A percentile compares a stretch with the other conserved stretches of the same genome.
Conservation (phyloP, 2,329 filamentous ascomycete species). For the Cytospora schulzeri region DNA sequence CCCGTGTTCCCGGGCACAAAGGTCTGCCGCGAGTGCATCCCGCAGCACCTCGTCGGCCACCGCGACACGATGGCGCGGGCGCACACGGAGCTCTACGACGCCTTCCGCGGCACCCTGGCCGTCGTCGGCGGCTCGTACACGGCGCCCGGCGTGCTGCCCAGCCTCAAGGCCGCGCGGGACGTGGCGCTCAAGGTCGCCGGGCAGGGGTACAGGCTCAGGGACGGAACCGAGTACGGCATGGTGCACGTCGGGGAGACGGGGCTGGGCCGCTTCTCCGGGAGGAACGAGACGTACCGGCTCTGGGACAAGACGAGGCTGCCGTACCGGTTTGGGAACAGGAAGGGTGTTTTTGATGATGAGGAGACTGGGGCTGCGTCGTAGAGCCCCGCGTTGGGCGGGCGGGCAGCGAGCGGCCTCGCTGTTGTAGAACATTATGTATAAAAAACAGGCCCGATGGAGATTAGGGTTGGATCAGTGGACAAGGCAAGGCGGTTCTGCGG, state of each 20-base stretch:
- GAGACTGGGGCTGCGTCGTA: not conserved
- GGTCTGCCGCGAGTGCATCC: constrained; percentile 72
- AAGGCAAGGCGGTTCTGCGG: not conserved
- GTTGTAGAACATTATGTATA: not conserved
- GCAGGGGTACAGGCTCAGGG: constrained; percentile 15
- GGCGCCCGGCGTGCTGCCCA: constrained; percentile 52
- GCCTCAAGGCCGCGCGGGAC: constrained; percentile 53
- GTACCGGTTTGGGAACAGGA: constrained; percentile 16
- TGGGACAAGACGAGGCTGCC: constrained; percentile 4
- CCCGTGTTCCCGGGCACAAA: constrained; percentile 59
- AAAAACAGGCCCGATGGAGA: not conserved
- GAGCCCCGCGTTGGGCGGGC: not conserved
- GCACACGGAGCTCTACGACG: constrained; percentile 53
- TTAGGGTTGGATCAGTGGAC: not conserved
- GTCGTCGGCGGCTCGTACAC: constrained; percentile 63
- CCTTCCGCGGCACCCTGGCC: constrained; percentile 65
- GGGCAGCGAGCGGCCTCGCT: not conserved
- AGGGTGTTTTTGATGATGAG: not conserved
- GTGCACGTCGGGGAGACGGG: constrained; percentile 39
- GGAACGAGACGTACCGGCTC: constrained; percentile 21
- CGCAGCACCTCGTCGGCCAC: constrained; percentile 87
- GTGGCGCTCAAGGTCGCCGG: constrained; percentile 43
- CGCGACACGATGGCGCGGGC: constrained; percentile 59
- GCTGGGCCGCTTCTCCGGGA: constrained; percentile 35
- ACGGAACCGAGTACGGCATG: constrained; percentile 12